phyloP scores from a whole-genome alignment of 768 basidiomycete species.

The Pleurotus platypus region DNA sequence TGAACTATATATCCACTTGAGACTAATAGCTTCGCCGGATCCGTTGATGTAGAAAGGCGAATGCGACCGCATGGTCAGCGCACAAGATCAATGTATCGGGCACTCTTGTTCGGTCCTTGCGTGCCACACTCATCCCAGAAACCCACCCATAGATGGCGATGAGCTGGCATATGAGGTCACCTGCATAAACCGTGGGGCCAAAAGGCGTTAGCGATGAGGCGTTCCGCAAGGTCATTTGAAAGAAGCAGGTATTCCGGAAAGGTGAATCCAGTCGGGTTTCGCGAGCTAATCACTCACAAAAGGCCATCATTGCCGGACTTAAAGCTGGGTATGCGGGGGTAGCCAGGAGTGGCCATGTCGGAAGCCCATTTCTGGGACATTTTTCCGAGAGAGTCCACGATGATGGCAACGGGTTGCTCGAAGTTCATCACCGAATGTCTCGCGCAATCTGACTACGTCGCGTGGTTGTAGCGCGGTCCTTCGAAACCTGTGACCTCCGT shows the following conservation, averaged over 20 bases:
- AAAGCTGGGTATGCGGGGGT: not conserved
- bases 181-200: not conserved
- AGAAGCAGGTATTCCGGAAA: not conserved
- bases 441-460: no score
- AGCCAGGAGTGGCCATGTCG: not conserved
- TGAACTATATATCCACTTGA: not conserved
- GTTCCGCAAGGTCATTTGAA: conserved; percentile 1
- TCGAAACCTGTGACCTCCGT: no score
- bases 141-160: not conserved
- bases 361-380: conserved; percentile 1
- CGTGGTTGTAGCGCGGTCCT: no score
- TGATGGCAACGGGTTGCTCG: not conserved
- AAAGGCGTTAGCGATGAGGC: not conserved
- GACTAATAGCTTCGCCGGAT: not conserved
- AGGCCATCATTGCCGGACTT: not conserved
- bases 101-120: no score
- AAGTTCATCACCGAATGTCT: not conserved
- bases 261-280: conserved; percentile 1
- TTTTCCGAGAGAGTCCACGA: not conserved
- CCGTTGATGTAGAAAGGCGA: not conserved
- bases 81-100: no score
- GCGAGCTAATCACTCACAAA: not conserved
- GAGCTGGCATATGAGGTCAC: conserved; percentile 4
- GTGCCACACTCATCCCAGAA: no score
- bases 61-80: not conserved